Evolutionary conservation across 129 eudicot genomes (phyloP).

Genomic region (Silybum marianum): DNA sequence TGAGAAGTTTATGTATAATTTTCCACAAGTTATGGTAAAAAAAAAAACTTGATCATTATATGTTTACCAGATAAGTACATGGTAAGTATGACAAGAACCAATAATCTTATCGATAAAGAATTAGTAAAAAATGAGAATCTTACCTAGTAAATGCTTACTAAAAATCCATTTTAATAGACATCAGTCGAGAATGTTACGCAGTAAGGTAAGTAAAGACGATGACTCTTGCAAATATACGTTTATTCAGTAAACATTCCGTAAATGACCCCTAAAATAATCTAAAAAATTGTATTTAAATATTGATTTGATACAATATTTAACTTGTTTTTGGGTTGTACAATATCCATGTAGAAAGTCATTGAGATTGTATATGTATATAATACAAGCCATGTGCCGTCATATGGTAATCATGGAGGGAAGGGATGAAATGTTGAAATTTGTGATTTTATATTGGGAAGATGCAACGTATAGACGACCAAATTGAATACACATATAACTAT

Average conservation of each 20-base stretch:
- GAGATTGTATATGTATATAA: slow-evolving; percentile 13
- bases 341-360: slow-evolving; percentile 29
- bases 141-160: too few species aligned
- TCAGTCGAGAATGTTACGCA: too few species aligned
- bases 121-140: too few species aligned
- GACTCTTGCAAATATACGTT: too few species aligned
- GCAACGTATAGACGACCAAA: slow-evolving; percentile 35
- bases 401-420: slow-evolving; percentile 25
- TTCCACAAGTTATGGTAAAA: too few species aligned
- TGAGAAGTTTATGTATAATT: too few species aligned
- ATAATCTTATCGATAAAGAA: not conserved
- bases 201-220: not conserved
- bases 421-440: slow-evolving; percentile 20
- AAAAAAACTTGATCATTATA: too few species aligned
- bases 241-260: not conserved
- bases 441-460: slow-evolving; percentile 23
- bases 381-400: slow-evolving; percentile 34
- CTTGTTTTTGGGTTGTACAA: slow-evolving; percentile 8
- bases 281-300: not conserved
- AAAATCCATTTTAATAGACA: too few species aligned
- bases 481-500: not conserved
- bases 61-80: too few species aligned
- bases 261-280: not conserved
- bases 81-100: too few species aligned
- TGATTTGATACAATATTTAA: not conserved